phyloP scores from a whole-genome alignment of 2,329 filamentous ascomycete species.

The Acephala macrosclerotiorum region DNA sequence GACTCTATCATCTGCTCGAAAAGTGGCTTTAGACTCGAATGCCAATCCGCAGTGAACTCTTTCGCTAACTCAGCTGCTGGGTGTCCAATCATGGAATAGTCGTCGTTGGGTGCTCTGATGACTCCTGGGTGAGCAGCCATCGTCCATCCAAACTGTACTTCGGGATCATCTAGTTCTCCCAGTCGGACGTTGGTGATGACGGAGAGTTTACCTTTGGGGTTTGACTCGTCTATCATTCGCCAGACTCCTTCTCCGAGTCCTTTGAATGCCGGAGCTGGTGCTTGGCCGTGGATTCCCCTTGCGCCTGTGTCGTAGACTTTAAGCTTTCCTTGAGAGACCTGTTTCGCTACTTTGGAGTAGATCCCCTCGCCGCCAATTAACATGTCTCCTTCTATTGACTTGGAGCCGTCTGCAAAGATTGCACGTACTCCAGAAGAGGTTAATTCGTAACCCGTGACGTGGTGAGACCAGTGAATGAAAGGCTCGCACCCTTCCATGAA shows the following conservation, averaged over 20 bases:
- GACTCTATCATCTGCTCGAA: constrained; percentile 63
- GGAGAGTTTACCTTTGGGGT: constrained; percentile 55
- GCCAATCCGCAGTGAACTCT: constrained; percentile 60
- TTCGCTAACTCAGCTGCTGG: constrained; percentile 65
- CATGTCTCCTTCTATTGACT: constrained; percentile 64
- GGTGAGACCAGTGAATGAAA: constrained; percentile 60
- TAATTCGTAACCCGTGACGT: constrained; percentile 65
- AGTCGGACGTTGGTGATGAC: constrained; percentile 70
- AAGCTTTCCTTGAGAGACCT: constrained; percentile 62
- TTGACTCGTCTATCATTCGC: constrained; percentile 56
- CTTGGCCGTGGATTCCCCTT: constrained; percentile 70
- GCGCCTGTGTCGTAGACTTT: constrained; percentile 71
- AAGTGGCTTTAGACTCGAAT: constrained; percentile 60
- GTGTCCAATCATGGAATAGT: constrained; percentile 64
- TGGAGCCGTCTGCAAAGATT: constrained; percentile 66
- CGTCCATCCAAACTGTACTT: constrained; percentile 68
- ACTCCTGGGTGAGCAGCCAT: constrained; percentile 64
- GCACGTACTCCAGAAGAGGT: constrained; percentile 61
- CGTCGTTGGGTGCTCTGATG: constrained; percentile 64
- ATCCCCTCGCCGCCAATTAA: constrained; percentile 69
- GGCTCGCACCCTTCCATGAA: constrained; percentile 65
- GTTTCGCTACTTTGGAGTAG: constrained; percentile 64
- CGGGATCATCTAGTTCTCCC: constrained; percentile 64
- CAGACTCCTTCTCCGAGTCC: constrained; percentile 70
- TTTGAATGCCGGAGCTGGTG: constrained; percentile 67